These are phyloP conservation scores for Raphidocelis subcapitata DNA, from an alignment of 139 green algal genomes.

Conservation along the genomic window DNA sequence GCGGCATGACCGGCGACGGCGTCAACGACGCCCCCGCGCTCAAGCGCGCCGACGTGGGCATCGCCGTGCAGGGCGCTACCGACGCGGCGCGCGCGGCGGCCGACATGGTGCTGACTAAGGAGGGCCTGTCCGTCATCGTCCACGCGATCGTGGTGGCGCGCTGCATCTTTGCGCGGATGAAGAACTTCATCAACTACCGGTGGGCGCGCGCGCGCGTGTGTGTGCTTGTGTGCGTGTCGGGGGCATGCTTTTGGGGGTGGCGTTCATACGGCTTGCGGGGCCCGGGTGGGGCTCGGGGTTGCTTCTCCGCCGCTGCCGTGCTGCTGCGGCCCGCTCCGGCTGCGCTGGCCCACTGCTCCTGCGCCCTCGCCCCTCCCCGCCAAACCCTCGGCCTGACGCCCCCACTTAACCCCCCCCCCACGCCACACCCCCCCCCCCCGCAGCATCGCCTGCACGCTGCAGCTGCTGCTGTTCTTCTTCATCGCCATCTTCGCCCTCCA, in stretches of 20 bases:
- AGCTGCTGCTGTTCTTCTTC: slow-evolving; percentile 92
- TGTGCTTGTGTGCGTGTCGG: too few species aligned
- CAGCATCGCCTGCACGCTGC: slow-evolving; percentile 62
- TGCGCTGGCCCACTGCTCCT: too few species aligned
- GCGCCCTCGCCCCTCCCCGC: too few species aligned
- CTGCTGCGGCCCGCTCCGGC: too few species aligned
- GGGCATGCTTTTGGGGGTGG: too few species aligned
- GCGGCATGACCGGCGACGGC: slow-evolving; percentile 89
- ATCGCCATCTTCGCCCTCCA: slow-evolving; percentile 73
- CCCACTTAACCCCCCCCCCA: too few species aligned
- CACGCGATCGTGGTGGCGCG: slow-evolving; percentile 71
- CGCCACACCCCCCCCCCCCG: background rate
- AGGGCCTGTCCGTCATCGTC: slow-evolving; percentile 77
- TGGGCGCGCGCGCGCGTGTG: slow-evolving; percentile 6
- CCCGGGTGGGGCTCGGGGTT: too few species aligned
- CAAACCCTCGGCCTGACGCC: too few species aligned
- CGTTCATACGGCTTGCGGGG: too few species aligned
- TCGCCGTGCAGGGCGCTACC: slow-evolving; percentile 80
- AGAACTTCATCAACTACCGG: slow-evolving; percentile 86
- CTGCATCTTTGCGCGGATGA: slow-evolving; percentile 82
- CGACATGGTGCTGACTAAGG: slow-evolving; percentile 89
- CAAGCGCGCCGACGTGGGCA: slow-evolving; percentile 81
- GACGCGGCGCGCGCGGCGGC: slow-evolving; percentile 84
- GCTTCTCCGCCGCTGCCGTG: too few species aligned
- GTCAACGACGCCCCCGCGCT: slow-evolving; percentile 91